Percentiles rank a stretch among this genome's conserved stretches.
phyloP scores from a whole-genome alignment of 148 eudicot species.

The Rhododendron mucronatum region DNA sequence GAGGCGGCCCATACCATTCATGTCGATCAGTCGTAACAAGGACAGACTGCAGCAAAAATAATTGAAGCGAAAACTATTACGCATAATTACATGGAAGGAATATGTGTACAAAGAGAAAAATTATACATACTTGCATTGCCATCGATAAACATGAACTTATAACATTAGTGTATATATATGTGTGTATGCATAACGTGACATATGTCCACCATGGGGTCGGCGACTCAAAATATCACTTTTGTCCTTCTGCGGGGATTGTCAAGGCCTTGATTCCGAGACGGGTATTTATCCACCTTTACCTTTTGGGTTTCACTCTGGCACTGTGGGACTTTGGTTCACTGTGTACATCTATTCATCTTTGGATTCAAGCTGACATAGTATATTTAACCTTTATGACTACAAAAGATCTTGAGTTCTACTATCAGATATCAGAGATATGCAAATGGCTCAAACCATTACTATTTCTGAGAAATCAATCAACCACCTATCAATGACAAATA shows the following conservation, averaged over 20 bases:
- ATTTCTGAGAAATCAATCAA: not conserved
- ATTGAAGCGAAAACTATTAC: not conserved
- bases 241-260: not conserved
- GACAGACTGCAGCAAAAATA: conserved; percentile 56
- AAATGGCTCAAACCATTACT: not conserved
- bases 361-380: not conserved
- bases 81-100: not conserved
- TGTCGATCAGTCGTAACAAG: conserved; percentile 92
- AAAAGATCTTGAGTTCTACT: not conserved
- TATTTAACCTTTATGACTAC: not conserved
- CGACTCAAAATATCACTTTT: not conserved
- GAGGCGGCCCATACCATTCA: conserved; percentile 95
- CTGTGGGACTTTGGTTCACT: not conserved
- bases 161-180: not conserved
- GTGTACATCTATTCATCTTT: not conserved
- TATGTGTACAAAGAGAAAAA: not conserved
- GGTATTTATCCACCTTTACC: not conserved
- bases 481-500: not conserved
- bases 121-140: not conserved
- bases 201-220: not conserved
- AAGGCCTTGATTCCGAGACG: not conserved
- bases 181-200: not conserved
- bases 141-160: not conserved
- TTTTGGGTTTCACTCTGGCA: not conserved
- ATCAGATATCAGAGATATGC: not conserved